Evolutionary conservation across 306 rosid genomes (phyloP).

Genomic region (Quercus gilva): DNA sequence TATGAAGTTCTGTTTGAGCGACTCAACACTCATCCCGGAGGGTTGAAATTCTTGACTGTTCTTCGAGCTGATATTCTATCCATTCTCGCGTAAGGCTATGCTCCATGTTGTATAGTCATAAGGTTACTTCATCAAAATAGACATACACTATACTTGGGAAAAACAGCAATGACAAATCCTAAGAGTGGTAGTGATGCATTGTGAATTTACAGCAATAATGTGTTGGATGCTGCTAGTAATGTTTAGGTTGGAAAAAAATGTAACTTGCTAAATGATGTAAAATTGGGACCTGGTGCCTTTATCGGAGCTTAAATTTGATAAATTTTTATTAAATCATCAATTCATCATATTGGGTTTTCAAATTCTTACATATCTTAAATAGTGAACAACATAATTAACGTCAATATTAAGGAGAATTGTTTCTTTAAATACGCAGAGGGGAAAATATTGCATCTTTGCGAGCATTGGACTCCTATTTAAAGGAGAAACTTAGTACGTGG

Average conservation of each 20-base stretch:
- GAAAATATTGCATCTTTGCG: slow-evolving; percentile 72
- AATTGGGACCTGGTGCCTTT: not conserved
- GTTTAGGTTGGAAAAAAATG: not conserved
- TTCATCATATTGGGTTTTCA: not conserved
- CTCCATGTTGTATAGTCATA: not conserved
- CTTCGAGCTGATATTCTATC: slow-evolving; percentile 79
- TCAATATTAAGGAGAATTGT: not conserved
- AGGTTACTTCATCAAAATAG: not conserved
- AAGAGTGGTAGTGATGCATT: not conserved
- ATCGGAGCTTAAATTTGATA: not conserved
- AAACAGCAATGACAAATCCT: not conserved
- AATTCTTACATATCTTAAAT: not conserved
- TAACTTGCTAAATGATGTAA: not conserved
- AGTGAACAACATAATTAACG: not conserved
- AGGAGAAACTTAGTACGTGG: slow-evolving; percentile 86
- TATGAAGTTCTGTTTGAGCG: slow-evolving; percentile 90
- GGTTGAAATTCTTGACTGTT: slow-evolving; percentile 71
- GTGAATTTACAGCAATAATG: not conserved
- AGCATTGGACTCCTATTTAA: slow-evolving; percentile 83
- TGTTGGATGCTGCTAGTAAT: not conserved
- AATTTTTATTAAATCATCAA: not conserved
- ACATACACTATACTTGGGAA: not conserved
- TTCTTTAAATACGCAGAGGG: slow-evolving; percentile 47
- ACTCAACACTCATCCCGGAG: slow-evolving; percentile 89
- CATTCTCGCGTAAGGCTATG: slow-evolving; percentile 72